Conservation (phyloP, 1,139 yeast species). For the Saccharomyces pastorianus region DNA sequence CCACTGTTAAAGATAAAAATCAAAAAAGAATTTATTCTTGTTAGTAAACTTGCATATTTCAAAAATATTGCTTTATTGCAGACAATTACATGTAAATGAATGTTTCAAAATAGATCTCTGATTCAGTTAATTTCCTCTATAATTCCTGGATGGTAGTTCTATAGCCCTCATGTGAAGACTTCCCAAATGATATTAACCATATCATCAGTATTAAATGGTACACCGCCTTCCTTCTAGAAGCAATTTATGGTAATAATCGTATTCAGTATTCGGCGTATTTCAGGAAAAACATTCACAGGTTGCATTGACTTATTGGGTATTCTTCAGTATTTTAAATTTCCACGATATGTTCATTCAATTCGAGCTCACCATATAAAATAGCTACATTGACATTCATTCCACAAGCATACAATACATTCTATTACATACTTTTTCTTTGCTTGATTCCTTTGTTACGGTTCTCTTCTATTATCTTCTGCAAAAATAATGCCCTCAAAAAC, state of each 20-base stretch:
- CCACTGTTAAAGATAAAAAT: slow-evolving; percentile 39
- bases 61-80: neutral
- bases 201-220: neutral
- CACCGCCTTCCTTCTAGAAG: neutral
- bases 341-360: neutral
- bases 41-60: slow-evolving; percentile 2
- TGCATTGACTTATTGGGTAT: neutral
- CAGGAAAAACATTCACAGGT: neutral
- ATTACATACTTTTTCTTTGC: neutral
- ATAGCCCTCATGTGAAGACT: no score
- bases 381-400: neutral
- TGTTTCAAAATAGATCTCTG: neutral
- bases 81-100: neutral
- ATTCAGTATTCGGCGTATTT: neutral
- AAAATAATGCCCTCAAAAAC: neutral
- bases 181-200: neutral
- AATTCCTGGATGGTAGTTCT: neutral
- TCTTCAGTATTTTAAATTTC: neutral
- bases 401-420: neutral
- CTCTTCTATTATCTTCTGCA: neutral
- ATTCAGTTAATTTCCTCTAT: no score
- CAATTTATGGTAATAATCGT: neutral
- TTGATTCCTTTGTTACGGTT: slow-evolving; percentile 1
- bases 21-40: slow-evolving; percentile 7
- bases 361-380: neutral